Base-by-base conservation (phyloP, 305 asterid genomes). In the Rubia tinctorum region DNA sequence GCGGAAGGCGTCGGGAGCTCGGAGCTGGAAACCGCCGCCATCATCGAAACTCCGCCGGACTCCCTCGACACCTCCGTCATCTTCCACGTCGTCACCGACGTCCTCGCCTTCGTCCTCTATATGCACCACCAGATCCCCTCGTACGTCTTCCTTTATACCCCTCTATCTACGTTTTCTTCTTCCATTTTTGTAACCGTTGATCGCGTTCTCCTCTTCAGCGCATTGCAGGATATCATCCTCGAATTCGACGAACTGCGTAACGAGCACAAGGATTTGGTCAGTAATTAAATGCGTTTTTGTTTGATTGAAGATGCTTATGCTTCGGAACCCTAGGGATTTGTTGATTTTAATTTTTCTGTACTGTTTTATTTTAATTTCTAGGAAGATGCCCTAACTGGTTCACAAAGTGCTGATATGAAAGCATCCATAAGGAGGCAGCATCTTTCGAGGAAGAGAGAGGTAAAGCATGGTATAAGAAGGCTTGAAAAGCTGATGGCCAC, bases 81-180 rank as follows among this genome's bases (percentile, higher is more conserved):
- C 78, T 95, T 90, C 83, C 98, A 90, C 73, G 73, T 95, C 78
- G 88, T 89, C 51, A 63, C 68, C 71, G 96, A 92, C 72, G 79
- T 95, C 64, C 77, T 92, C 78, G 97, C 85, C 56, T 90, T 92
- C 84, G 72, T 89, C 73, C 97, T 95, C 59, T 95, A 85, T 82
- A 92, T 95, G 97, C 97, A 95, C 82, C 97, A 90, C 81, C 99
- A 95, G 76, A 95, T 92, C 86, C 99, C 99, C 73, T 89, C 93
- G 96, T 93, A 88, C 6, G 44, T 8, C 10, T 20, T 42, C 45
- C 25, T 39, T 18, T 18, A 6, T n/a, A n/a, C 18, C 67, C 6
- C 8, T 64, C 43, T 7, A 8, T 7, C 30, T 37, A 7, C 69
- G 27, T n/a, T 65, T 34, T 18, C 20, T 4, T 20, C 56, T 42